Percentiles rank a stretch among this genome's conserved stretches.
phyloP scores from a whole-genome alignment of 164 flowering plant species.

The Magnolia kwangsiensis region DNA sequence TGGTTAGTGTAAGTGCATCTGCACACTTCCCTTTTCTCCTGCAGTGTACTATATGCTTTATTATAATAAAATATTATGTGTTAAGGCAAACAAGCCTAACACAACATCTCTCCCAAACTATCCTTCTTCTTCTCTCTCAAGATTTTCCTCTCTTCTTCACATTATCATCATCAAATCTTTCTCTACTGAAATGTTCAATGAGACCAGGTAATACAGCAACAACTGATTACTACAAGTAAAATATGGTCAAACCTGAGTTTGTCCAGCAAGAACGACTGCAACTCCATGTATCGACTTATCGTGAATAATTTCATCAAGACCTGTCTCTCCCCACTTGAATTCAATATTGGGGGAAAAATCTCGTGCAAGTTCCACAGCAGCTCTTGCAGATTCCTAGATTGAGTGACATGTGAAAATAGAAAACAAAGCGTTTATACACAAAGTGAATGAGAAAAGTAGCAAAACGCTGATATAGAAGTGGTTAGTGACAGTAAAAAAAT shows the following conservation, averaged over 20 bases:
- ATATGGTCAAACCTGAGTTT: conserved; percentile 48
- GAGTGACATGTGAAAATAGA: neutral
- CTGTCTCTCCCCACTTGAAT: conserved; percentile 84
- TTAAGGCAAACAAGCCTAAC: too few relatives aligned
- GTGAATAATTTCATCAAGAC: conserved; percentile 62
- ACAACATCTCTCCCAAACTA: too few relatives aligned
- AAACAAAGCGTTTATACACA: conserved; percentile 1
- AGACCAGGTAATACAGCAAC: neutral
- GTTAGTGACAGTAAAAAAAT: neutral
- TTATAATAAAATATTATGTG: too few relatives aligned
- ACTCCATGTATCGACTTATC: conserved; percentile 68
- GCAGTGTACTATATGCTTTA: too few relatives aligned
- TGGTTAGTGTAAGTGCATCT: too few relatives aligned
- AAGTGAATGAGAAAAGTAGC: neutral
- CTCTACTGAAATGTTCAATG: too few relatives aligned
- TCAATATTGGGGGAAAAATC: conserved; percentile 59
- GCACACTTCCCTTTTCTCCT: too few relatives aligned
- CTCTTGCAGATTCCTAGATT: conserved; percentile 69
- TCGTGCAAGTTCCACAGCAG: conserved; percentile 62
- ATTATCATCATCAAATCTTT: too few relatives aligned
- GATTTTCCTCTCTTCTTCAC: too few relatives aligned
- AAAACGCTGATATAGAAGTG: neutral
- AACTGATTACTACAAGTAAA: neutral
- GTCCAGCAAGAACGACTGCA: conserved; percentile 85
- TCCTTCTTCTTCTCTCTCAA: too few relatives aligned